These are phyloP conservation scores for Dothideomycetes sp. DNA, from an alignment of 2,329 filamentous ascomycete genomes.

Conservation along the genomic window DNA sequence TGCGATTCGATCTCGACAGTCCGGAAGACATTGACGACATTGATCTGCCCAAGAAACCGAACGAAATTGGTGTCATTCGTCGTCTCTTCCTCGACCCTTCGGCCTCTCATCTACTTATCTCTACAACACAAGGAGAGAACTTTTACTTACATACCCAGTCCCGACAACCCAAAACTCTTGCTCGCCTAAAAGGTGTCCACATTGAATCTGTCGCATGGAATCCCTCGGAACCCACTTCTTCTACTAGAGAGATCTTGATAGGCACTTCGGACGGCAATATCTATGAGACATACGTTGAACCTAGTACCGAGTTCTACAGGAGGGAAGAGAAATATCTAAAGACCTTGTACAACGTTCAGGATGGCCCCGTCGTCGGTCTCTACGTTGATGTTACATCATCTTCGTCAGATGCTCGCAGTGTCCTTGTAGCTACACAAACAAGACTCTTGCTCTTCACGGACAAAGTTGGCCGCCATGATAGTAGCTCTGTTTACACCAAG, in stretches of 20 bases:
- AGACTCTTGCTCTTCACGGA: slow-evolving; percentile 75
- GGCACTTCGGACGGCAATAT: slow-evolving; percentile 90
- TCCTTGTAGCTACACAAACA: slow-evolving; percentile 71
- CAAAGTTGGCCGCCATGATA: slow-evolving; percentile 60
- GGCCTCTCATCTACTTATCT: slow-evolving; percentile 85
- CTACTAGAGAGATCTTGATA: slow-evolving; percentile 85
- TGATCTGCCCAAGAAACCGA: slow-evolving; percentile 86
- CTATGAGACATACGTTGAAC: slow-evolving; percentile 92
- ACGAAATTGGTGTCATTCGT: slow-evolving; percentile 84
- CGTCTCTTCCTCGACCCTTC: slow-evolving; percentile 97
- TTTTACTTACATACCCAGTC: slow-evolving; percentile 97
- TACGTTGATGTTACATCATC: slow-evolving; percentile 68
- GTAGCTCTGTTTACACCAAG: slow-evolving; percentile 74
- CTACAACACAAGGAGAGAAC: slow-evolving; percentile 86
- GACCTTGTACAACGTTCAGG: slow-evolving; percentile 68
- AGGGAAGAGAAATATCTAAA: slow-evolving; percentile 91
- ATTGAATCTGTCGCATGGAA: slow-evolving; percentile 95
- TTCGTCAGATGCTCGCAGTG: slow-evolving; percentile 62
- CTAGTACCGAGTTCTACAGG: slow-evolving; percentile 86
- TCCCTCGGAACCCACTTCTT: slow-evolving; percentile 81
- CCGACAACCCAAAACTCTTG: slow-evolving; percentile 72
- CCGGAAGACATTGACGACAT: slow-evolving; percentile 96
- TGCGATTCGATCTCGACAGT: slow-evolving; percentile 88
- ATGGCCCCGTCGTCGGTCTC: slow-evolving; percentile 75
- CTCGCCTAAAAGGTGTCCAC: slow-evolving; percentile 71